A percentile compares a stretch with the other conserved stretches of the same genome.
These are phyloP conservation scores for Pythium grandisporangium DNA, from an alignment of 352 stramenopile species.

Conservation along the genomic window DNA sequence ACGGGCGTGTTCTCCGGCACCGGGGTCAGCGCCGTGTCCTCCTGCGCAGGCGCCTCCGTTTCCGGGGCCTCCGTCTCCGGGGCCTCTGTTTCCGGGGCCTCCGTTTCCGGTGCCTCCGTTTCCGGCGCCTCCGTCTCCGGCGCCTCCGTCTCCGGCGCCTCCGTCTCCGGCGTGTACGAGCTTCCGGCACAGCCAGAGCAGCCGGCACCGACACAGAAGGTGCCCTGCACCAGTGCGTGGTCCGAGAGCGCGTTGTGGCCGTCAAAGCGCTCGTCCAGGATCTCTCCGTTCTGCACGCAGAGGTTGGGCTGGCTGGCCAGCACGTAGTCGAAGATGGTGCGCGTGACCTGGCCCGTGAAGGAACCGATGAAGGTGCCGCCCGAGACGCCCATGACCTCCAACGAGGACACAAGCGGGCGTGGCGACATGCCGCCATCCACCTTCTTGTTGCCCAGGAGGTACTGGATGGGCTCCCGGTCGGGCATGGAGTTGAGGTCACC, in stretches of 20 bases:
- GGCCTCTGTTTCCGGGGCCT: too few species aligned
- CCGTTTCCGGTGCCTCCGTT: too few species aligned
- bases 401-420: conserved; percentile 6
- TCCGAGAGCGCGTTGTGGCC: conserved; percentile 9
- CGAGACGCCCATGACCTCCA: conserved; percentile 1
- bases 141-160: too few species aligned
- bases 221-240: conserved; percentile 8
- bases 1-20: too few species aligned
- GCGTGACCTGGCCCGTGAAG: conserved; percentile 4
- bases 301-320: conserved; percentile 2
- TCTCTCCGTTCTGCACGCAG: conserved; percentile 7
- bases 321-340: conserved; percentile 12
- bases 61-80: too few species aligned
- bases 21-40: too few species aligned
- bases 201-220: conserved; percentile 6
- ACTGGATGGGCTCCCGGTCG: background rate
- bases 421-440: background rate
- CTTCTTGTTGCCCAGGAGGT: conserved; percentile 1
- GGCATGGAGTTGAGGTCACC: conserved; percentile 11
- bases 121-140: too few species aligned
- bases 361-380: conserved; percentile 13
- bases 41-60: too few species aligned
- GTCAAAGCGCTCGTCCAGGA: conserved; percentile 8
- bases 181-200: conserved; percentile 1
- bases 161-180: too few species aligned